Evolutionary conservation across 495 filamentous ascomycete genomes (phyloP), one percentile per base, ranked within the genome.

Genomic region (Viridothelium virens): DNA sequence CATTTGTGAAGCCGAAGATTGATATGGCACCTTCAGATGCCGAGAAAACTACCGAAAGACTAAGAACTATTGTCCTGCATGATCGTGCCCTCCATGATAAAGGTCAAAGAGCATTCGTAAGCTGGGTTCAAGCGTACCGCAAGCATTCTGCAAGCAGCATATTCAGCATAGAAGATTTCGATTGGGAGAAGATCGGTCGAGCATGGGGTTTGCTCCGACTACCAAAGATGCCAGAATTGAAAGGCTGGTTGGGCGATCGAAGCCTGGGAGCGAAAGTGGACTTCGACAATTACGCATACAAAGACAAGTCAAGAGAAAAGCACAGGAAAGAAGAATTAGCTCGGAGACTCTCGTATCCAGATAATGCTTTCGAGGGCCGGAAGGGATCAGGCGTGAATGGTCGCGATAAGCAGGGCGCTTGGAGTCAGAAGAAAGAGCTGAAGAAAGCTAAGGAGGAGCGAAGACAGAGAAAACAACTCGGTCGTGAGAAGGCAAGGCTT

Each of bases 221-320:
- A 62, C 94, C 94, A 48, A 93, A 89, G 74, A 98, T 98, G 94
- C 94, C 95, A 0, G 94, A 98, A 73, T 75, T 92, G 64, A 87
- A 85, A 68, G 83, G 74, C 18, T 91, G 87, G 72, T 77, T 83
- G 0, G 86, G 86, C 41, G 87, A 91, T 70, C 79, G 82, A 46
- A 80, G 79, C 0, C 76, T 91, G 7, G 89, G 89, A 9, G 74
- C 89, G 2, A 74, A 79, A 0, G 66, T 91, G 4, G 83, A 92
- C 68, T 85, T 83, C 77, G 74, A 82, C 6, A 78, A 68, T 2
- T 85, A 87, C 69, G 79, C 86, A 1, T 97, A 95, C 76, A 86
- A 86, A 65, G 93, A 97, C 68, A 89, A 88, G 71, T 78, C 79
- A 38, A 81, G 89, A 37, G 94, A 98, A 73, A 85, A 87, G 73